Base-by-base conservation (phyloP, 345 rosid genomes). In the Boechera stricta region DNA sequence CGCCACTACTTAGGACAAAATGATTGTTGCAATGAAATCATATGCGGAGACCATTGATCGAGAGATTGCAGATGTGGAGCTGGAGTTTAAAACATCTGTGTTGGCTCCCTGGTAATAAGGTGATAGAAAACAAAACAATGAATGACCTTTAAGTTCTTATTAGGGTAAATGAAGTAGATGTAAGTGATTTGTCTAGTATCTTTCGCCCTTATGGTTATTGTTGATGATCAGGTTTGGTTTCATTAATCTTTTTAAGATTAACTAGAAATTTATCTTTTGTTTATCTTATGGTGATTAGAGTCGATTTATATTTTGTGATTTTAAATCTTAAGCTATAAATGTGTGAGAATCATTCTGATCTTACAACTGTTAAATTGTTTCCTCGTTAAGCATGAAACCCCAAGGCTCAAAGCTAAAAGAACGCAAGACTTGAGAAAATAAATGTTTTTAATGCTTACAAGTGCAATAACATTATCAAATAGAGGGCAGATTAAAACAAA, bases 381-480 rank as follows among this genome's bases (percentile, higher is more conserved):
- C 8, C 38, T 95, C 59, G 96, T 73, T 33, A 94, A 89, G 62
- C 91, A 83, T 80, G 92, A 90, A 81, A 72, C 91, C 47, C 33
- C 79, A 15, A 89, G 86, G 88, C 72, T 79, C 77, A 92, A 82
- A 85, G 86, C 94, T 69, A 35, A 6, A 6, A 62, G 11, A 39
- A 18, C 12, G 21, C 7, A 62, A 39, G 18, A 24, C 51, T 39
- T 62, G 49, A 60, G 66, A 61, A 41, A 0, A 39, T 26, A 26
- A 62, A 21, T 39, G 49, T 18, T 18, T 18, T 18, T 18, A 18
- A 18, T 18, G 35, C 49, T 41, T 24, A 62, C 32, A 39, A 41
- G 67, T 24, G 24, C 16, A 3, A 5, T 5, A 61, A 38, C 32
- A 38, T 18, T 69, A 61, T 61, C 64, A 62, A 33, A 60, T n/a